phyloP scores from a whole-genome alignment of 345 rosid genomes.

The Gossypium anomalum region DNA sequence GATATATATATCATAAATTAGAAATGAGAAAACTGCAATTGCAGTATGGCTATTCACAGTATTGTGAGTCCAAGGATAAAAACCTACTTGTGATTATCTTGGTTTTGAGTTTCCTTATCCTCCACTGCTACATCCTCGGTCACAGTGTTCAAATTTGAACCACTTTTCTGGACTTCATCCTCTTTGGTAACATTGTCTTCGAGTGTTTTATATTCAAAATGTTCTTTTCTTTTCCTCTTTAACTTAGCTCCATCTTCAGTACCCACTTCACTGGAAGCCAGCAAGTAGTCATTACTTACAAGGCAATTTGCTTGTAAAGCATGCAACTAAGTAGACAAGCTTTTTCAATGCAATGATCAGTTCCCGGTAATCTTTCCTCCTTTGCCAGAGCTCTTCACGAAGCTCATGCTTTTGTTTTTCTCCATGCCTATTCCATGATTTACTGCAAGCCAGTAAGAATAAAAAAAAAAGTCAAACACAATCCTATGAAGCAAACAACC shows the following conservation, averaged over 20 bases:
- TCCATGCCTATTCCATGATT: background rate
- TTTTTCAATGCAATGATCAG: background rate
- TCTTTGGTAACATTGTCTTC: background rate
- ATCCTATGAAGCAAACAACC: background rate
- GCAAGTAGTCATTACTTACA: background rate
- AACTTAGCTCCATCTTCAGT: conserved; percentile 2
- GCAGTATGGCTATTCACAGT: background rate
- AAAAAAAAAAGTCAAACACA: background rate
- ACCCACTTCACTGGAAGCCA: background rate
- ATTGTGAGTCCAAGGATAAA: background rate
- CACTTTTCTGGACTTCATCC: background rate
- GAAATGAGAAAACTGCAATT: background rate
- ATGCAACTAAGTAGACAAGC: background rate
- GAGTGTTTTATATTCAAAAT: too few relatives aligned
- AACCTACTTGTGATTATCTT: conserved; percentile 2
- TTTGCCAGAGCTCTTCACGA: background rate
- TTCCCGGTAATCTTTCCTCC: background rate
- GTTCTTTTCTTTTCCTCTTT: conserved; percentile 3
- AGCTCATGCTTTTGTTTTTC: background rate
- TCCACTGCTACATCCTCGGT: background rate
- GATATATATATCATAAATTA: too few relatives aligned
- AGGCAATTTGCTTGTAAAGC: background rate
- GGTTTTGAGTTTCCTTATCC: background rate
- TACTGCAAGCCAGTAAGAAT: background rate
- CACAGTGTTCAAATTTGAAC: background rate